Evolutionary conservation across 345 rosid species (phyloP), one percentile per base, ranked within the genome.

Genomic region (Aurinia saxatilis): DNA sequence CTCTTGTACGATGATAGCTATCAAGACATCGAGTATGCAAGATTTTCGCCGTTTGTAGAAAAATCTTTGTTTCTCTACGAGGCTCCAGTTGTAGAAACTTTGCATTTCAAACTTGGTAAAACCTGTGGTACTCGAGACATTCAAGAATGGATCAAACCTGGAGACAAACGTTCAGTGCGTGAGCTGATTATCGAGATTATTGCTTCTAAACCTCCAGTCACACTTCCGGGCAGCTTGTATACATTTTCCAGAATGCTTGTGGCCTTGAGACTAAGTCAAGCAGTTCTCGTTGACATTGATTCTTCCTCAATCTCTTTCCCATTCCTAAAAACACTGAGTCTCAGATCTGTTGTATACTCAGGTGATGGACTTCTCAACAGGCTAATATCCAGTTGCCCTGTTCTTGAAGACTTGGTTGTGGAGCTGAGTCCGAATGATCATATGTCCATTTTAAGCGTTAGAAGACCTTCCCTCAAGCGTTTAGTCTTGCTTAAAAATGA

Each of bases 371-470:
- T 65, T 30, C 17, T 48, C 19, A 35, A n/a, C 2, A 21, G 30
- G 5, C 56, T 69, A 9, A 25, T 70, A 56, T 62, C 63, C 0
- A 31, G 17, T 9, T 72, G 75, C 36, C 57, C 48, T 12, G 36
- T 65, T 31, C 66, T 65, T 11, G 57, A 64, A 55, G 25, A 25
- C 36, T 45, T 68, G 57, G 15, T 3, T n/a, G 49, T 67, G 11
- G 7, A 37, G 2, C 56, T 6, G 17, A 3, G 35, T 11, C 1
- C 1, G 1, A 5, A 34, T 58, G 57, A 67, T 57, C 49, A 58
- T 49, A 58, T 67, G 10, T 0, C 5, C 8, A 10, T 57, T 25
- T 10, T 58, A 15, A 58, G 6, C 8, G 36, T 50, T 7, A 29
- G 6, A 6, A 51, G 49, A 35, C 50, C 59, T 50, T 37, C 29